phyloP scores from a whole-genome alignment of 2,329 filamentous ascomycete species.

The Fusarium coicis region DNA sequence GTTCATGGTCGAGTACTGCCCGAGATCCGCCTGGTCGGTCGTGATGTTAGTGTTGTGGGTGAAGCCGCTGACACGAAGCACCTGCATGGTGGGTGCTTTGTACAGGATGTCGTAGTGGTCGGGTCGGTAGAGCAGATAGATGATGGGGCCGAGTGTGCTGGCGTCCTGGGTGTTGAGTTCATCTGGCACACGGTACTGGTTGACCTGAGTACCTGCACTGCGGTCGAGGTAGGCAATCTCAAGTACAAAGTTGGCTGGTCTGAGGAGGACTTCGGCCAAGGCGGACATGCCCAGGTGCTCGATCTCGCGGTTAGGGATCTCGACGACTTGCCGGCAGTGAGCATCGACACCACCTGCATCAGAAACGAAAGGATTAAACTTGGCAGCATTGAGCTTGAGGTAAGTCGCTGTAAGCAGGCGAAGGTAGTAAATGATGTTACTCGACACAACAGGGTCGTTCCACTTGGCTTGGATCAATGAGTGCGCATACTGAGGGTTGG shows the following conservation, averaged over 20 bases:
- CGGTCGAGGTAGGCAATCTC: conserved; percentile 94
- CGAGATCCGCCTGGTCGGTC: conserved; percentile 53
- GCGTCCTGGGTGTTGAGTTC: conserved; percentile 60
- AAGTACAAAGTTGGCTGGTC: conserved; percentile 80
- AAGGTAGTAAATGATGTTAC: conserved; percentile 85
- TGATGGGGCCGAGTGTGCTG: conserved; percentile 59
- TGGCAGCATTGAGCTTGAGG: conserved; percentile 77
- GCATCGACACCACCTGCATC: conserved; percentile 70
- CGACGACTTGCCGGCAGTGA: conserved; percentile 77
- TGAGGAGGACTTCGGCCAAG: conserved; percentile 81
- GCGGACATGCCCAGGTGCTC: conserved; percentile 88
- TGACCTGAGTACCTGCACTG: conserved; percentile 81
- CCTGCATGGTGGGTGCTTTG: conserved; percentile 62
- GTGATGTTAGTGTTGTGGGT: conserved; percentile 58
- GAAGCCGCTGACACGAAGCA: conserved; percentile 63
- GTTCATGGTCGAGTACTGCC: conserved; percentile 56
- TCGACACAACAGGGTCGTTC: conserved; percentile 75
- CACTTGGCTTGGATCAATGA: conserved; percentile 71
- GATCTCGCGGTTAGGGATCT: conserved; percentile 83
- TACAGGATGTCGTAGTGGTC: conserved; percentile 97
- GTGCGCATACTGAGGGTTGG: conserved; percentile 67
- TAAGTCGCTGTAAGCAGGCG: conserved; percentile 85
- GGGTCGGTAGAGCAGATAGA: conserved; percentile 72
- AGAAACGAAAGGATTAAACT: conserved; percentile 78
- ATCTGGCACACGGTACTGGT: conserved; percentile 72